Evolutionary conservation across 2,329 filamentous ascomycete species (phyloP), one percentile per base, ranked within the genome.

Genomic region (Sporothrix brasiliensis): DNA sequence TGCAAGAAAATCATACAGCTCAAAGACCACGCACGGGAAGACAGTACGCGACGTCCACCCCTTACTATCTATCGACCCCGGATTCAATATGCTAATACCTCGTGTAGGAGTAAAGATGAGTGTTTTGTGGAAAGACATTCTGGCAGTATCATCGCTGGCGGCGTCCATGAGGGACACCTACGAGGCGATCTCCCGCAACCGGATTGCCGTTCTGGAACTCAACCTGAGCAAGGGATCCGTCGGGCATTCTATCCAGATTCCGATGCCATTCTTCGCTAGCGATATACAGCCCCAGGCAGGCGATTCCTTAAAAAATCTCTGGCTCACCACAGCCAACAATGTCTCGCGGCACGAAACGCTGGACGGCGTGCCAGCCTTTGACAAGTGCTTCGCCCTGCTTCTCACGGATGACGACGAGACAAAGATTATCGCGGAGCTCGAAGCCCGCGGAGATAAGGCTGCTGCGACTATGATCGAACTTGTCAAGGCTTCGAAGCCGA

Each of bases 281-380:
- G 91, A 92, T 75, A 83, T 95, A 1, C 90, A 92, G 1, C 86
- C 86, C 2, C 86, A 90, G 19, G 87, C 89, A 34, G 89, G 92
- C 69, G 86, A 87, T 44, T 87, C 68, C 0, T 50, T 91, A 73
- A 89, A 88, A 5, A 92, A 93, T 0, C 84, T 97, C 0, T 94
- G 93, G 90, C 83, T 97, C 24, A 97, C 93, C 0, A 97, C 93
- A 0, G 92, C 93, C 41, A 93, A 94, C 75, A 89, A 90, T 13
- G 87, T 93, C 56, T 83, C 88, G 21, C 85, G 89, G 53, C 88
- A 92, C 47, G 91, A 94, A 71, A 87, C 87, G 14, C 81, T 86
- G 1, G 86, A 90, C 54, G 89, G 92, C 24, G 87, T 88, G 0
- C 84, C 86, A 1, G 89, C 91, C 69, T 84, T 96, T 60, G 93